Base-by-base conservation (phyloP, 768 basidiomycete genomes). In the Tylopilus cervinicoccineus region DNA sequence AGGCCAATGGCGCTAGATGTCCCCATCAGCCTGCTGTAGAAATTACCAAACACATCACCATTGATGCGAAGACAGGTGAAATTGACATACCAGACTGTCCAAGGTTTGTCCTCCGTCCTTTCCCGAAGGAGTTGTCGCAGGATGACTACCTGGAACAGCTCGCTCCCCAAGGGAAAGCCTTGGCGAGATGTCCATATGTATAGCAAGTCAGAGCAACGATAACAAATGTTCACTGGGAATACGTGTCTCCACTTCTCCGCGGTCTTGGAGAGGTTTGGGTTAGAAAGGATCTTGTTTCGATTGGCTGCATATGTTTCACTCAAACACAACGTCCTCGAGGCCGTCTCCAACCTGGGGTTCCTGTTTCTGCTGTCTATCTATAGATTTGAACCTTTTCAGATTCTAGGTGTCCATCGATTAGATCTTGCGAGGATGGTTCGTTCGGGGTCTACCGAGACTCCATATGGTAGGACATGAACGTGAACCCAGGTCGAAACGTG, bases 11-110 rank as follows among this genome's bases (percentile, higher is more conserved):
- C 17, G 20, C 48, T 55, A 92, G 90, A 54, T 92, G 90, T 63
- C 73, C 76, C 40, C 74, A 76, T 19, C 66, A 69, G 43, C 80
- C 88, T 41, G 81, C 83, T 10, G 72, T 87, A 12, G 89, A 92
- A 66, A 74, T 89, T 27, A 89, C 88, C 9, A 76, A 72, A 36
- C 61, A 75, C n/a, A 66, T 77, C 26, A 65, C 71, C 9, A 66
- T 86, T 38, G 70, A 84, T 50, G 48, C 69, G 42, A 53, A 65
- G 47, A 76, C 73, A 5, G 74, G 74, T 11, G 74, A 77, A 58
- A 73, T 87, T 6, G 71, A 76, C 51, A 61, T 84, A 33, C 78
- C 78, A 36, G 41, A 66, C 28, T 58, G 66, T 34, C 52, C 67
- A 29, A 72, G 69, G 81, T 78, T 48, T 49, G 75, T 64, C 19